Conservation (phyloP, 1,139 yeast species). For the Wickerhamomyces sp. region DNA sequence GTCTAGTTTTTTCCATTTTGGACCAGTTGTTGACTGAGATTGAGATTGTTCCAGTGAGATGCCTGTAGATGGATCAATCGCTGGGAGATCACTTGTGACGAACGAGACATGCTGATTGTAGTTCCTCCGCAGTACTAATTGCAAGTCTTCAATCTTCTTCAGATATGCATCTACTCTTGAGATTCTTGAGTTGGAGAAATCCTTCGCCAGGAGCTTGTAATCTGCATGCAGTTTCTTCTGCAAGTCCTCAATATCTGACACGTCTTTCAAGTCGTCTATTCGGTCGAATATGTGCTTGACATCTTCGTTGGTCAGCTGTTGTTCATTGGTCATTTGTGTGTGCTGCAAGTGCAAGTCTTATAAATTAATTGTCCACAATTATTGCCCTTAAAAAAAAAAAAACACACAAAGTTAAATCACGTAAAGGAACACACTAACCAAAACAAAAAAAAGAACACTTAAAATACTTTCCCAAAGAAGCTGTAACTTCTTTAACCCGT, state of each 20-base stretch:
- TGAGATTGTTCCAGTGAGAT: slow-evolving; percentile 9
- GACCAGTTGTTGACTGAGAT: too few relatives aligned
- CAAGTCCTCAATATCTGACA: slow-evolving; percentile 16
- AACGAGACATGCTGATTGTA: slow-evolving; percentile 4
- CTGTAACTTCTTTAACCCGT: too few relatives aligned
- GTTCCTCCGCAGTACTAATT: slow-evolving; percentile 10
- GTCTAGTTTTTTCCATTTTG: slow-evolving; percentile 4
- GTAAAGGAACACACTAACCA: too few relatives aligned
- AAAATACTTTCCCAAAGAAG: too few relatives aligned
- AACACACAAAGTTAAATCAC: too few relatives aligned
- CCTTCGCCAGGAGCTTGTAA: slow-evolving; percentile 26
- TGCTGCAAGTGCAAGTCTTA: too few relatives aligned
- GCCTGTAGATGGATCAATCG: slow-evolving; percentile 8
- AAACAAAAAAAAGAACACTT: too few relatives aligned
- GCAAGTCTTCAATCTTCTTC: slow-evolving; percentile 22
- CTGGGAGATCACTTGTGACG: slow-evolving; percentile 11
- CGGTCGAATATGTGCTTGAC: not conserved
- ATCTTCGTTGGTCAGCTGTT: not conserved
- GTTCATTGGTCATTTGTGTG: not conserved
- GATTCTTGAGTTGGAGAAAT: slow-evolving; percentile 26
- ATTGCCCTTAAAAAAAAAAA: too few relatives aligned
- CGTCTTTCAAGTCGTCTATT: slow-evolving; percentile 10
- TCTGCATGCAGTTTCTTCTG: slow-evolving; percentile 27
- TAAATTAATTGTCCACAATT: too few relatives aligned
- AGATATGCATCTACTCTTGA: slow-evolving; percentile 28